A percentile compares a stretch with the other conserved stretches of the same genome.
phyloP scores from a whole-genome alignment of 2,329 filamentous ascomycete genomes.

The Fusarium chlamydosporum region DNA sequence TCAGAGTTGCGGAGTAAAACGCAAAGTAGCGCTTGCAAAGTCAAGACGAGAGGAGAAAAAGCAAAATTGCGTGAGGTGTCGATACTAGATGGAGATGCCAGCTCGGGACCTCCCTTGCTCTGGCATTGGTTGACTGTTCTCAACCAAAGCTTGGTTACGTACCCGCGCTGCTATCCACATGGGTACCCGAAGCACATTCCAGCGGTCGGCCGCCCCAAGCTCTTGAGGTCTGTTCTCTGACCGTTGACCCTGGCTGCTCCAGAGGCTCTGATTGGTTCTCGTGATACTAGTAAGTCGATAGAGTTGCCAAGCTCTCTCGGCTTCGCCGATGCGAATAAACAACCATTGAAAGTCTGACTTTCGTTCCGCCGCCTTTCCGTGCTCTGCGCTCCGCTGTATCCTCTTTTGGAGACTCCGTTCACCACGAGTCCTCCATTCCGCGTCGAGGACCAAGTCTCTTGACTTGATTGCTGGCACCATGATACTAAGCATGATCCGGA shows the following conservation, averaged over 20 bases:
- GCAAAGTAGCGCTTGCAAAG: conserved; percentile 29
- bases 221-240: conserved; percentile 24
- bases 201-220: conserved; percentile 45
- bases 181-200: conserved; percentile 44
- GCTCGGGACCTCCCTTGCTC: conserved; percentile 5
- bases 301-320: conserved; percentile 49
- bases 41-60: conserved; percentile 3
- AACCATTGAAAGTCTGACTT: conserved; percentile 37
- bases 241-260: conserved; percentile 28
- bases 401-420: conserved; percentile 41
- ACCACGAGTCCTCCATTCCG: conserved; percentile 32
- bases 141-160: conserved; percentile 28
- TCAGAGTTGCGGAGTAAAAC: conserved; percentile 21
- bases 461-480: conserved; percentile 30
- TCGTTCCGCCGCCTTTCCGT: conserved; percentile 38
- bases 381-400: conserved; percentile 36
- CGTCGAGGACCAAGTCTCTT: conserved; percentile 17
- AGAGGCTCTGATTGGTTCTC: conserved; percentile 36
- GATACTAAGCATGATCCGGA: conserved; percentile 12
- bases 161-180: conserved; percentile 37
- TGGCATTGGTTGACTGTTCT: background rate
- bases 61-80: conserved; percentile 31
- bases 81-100: conserved; percentile 20
- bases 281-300: conserved; percentile 36
- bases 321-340: conserved; percentile 48